phyloP scores from a whole-genome alignment of 352 stramenopile genomes.

The Phytophthora colocasiae region DNA sequence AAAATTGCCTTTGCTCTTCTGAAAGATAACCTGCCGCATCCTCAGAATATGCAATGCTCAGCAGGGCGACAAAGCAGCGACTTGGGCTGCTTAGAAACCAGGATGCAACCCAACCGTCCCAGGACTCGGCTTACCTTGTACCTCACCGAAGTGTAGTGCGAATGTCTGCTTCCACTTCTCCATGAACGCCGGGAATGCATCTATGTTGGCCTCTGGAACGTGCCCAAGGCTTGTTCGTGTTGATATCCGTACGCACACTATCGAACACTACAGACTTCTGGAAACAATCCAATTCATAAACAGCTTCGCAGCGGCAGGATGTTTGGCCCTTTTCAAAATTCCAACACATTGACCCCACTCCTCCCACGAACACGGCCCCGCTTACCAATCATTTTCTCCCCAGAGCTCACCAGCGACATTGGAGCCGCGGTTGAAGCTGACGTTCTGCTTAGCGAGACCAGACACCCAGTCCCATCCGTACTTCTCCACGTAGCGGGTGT shows the following conservation, averaged over 20 bases:
- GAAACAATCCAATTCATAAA: conserved; percentile 1
- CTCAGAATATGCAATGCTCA: background rate
- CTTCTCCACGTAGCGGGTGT: conserved; percentile 51
- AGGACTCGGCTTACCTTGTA: too few species aligned
- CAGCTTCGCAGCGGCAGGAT: background rate
- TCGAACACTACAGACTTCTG: background rate
- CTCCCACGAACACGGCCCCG: conserved; percentile 8
- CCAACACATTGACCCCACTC: background rate
- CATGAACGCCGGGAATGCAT: too few species aligned
- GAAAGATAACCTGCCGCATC: too few species aligned
- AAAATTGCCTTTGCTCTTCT: too few species aligned
- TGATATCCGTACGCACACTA: background rate
- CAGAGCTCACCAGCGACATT: conserved; percentile 30
- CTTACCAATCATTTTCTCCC: too few species aligned
- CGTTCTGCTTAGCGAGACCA: conserved; percentile 33
- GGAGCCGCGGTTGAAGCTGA: conserved; percentile 45
- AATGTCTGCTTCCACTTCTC: too few species aligned
- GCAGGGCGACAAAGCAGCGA: background rate
- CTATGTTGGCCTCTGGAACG: too few species aligned
- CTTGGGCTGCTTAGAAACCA: conserved; percentile 7
- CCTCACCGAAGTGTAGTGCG: too few species aligned
- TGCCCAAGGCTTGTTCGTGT: background rate
- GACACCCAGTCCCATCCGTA: conserved; percentile 62
- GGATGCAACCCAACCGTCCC: too few species aligned
- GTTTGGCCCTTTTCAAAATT: background rate